Evolutionary conservation across 2,329 filamentous ascomycete genomes (phyloP).

Genomic region (Coniochaeta sp.): DNA sequence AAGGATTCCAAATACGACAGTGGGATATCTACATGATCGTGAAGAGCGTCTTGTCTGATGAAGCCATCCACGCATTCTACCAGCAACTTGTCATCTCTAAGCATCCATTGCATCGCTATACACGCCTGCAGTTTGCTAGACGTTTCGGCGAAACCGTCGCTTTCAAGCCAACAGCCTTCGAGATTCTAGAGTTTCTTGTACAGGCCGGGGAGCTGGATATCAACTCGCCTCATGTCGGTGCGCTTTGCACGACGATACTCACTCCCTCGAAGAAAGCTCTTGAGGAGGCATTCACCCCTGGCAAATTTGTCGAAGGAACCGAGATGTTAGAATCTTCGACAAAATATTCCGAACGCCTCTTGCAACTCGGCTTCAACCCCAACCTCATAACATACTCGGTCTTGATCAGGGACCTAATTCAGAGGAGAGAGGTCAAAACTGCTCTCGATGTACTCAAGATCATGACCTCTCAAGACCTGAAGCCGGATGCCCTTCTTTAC

Average conservation of each 20-base stretch:
- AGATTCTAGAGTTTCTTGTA: conserved; percentile 31
- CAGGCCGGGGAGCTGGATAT: conserved; percentile 29
- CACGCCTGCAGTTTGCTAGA: conserved; percentile 38
- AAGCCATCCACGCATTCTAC: conserved; percentile 25
- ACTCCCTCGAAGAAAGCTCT: conserved; percentile 16
- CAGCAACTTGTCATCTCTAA: conserved; percentile 19
- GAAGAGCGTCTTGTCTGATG: conserved; percentile 4
- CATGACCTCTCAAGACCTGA: conserved; percentile 49
- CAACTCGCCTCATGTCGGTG: conserved; percentile 38
- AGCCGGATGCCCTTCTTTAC: conserved; percentile 60
- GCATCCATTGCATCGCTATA: conserved; percentile 30
- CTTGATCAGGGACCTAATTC: conserved; percentile 63
- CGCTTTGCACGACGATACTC: conserved; percentile 53
- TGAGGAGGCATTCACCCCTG: not conserved
- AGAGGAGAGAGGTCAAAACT: conserved; percentile 52
- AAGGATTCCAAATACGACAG: conserved; percentile 26
- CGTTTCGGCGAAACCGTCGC: conserved; percentile 29
- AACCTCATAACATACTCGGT: conserved; percentile 58
- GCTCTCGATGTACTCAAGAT: conserved; percentile 59
- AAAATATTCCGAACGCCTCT: conserved; percentile 45
- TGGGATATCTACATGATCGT: conserved; percentile 20
- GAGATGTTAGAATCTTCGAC: conserved; percentile 39
- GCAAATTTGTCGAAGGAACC: conserved; percentile 22
- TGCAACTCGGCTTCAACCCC: conserved; percentile 53
- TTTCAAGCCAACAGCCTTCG: conserved; percentile 34